Conservation (phyloP, 805 yeast genomes). For the Priceomyces fermenticarens region DNA sequence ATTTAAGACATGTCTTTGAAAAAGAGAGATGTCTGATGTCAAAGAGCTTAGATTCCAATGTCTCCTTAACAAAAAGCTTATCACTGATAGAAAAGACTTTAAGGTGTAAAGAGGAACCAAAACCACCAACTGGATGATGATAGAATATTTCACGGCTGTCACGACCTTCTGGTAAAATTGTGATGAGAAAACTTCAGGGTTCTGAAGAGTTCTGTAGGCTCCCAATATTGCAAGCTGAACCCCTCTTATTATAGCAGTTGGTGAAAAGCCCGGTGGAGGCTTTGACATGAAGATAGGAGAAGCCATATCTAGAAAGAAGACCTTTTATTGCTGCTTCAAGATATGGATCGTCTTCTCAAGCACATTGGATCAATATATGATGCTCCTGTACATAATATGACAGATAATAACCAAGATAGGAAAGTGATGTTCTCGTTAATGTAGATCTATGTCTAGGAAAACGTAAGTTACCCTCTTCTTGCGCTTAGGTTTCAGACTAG, state of each 20-base stretch:
- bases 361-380: too few relatives aligned
- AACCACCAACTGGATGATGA: slow-evolving; percentile 29
- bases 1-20: slow-evolving; percentile 38
- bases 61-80: slow-evolving; percentile 5
- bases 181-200: slow-evolving; percentile 34
- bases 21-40: slow-evolving; percentile 16
- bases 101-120: slow-evolving; percentile 8
- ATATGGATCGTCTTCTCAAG: too few relatives aligned
- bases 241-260: slow-evolving; percentile 49
- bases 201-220: slow-evolving; percentile 43
- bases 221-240: slow-evolving; percentile 52
- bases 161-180: slow-evolving; percentile 35
- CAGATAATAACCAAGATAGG: too few relatives aligned
- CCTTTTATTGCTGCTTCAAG: neutral
- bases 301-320: slow-evolving; percentile 37
- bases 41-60: slow-evolving; percentile 8
- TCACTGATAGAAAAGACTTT: slow-evolving; percentile 8
- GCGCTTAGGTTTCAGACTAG: too few relatives aligned
- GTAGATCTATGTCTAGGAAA: too few relatives aligned
- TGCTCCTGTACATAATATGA: too few relatives aligned
- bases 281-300: slow-evolving; percentile 58
- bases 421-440: too few relatives aligned
- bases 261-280: slow-evolving; percentile 54
- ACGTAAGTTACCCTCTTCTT: too few relatives aligned
- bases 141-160: slow-evolving; percentile 33